Evolutionary conservation across 1,139 yeast genomes (phyloP), one percentile per base, ranked within the genome.

Genomic region (Suhomyces ambrosiae): DNA sequence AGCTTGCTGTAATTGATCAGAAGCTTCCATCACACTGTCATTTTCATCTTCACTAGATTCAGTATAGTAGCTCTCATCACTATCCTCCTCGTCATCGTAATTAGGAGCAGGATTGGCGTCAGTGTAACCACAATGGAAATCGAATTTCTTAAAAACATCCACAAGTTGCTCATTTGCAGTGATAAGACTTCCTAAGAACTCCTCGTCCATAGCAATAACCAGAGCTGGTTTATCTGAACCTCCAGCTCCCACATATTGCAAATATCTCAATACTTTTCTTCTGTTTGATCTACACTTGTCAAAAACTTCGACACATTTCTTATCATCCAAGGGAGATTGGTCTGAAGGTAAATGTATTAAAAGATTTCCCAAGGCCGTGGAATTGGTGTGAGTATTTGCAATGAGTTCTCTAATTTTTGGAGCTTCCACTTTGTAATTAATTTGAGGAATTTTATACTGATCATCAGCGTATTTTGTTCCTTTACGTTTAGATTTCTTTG

Each of bases 81-180:
- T 53, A 10, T 55, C 60, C 19, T 53, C 56, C 21, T 54, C 53
- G 22, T 56, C 61, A 26, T 58, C 63, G 35, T 59, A 59, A 23
- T 49, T 44, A 7, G 71, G 72, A 1, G 71, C 71, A 0, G 72
- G 70, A 32, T 63, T 65, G 3, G 53, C 62, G 2, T 47, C 61
- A 2, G 65, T 52, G 40, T 64, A 64, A 2, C 77, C 76, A 27
- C 72, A 61, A 39, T 62, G 57, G 2, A 48, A 39, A 46, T 90
- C 96, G 57, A 80, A 89, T 43, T 70, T 63, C 50, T 82, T 79
- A 53, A 92, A 72, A 0, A 89, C 82, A 4, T 68, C 68, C 8
- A 92, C 95, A 46, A 92, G 73, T 54, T 85, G 90, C 53, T 92
- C 98, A 57, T 92, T 92, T 33, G 96, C 95, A 47, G 79, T 84